A percentile compares a stretch with the other conserved stretches of the same genome.
These are phyloP conservation scores for Tetrapisispora iriomotensis DNA, from an alignment of 805 yeast genomes.

Conservation along the genomic window DNA sequence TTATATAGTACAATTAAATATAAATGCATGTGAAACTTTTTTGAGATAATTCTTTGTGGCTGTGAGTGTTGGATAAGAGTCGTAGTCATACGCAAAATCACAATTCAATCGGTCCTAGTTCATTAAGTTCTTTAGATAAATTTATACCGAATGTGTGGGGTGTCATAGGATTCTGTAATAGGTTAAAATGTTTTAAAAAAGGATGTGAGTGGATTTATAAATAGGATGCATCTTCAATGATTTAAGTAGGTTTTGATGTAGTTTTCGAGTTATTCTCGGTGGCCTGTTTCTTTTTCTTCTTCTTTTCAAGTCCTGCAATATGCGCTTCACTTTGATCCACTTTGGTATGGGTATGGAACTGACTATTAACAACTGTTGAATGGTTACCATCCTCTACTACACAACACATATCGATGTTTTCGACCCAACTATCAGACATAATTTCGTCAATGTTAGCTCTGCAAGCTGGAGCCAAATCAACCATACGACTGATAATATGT, in stretches of 20 bases:
- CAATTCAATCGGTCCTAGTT: too few species aligned
- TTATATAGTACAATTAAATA: too few species aligned
- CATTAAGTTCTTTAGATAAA: too few species aligned
- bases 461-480: constrained; percentile 76
- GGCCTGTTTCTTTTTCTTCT: constrained; percentile 38
- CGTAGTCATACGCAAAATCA: too few species aligned
- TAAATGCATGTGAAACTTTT: too few species aligned
- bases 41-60: too few species aligned
- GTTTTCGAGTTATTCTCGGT: background rate
- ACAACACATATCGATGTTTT: constrained; percentile 53
- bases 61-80: too few species aligned
- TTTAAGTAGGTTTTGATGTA: background rate
- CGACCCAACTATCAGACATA: constrained; percentile 62
- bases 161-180: too few species aligned
- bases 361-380: constrained; percentile 33
- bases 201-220: too few species aligned
- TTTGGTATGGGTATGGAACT: constrained; percentile 71
- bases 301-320: constrained; percentile 84
- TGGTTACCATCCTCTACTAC: constrained; percentile 31
- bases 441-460: constrained; percentile 74
- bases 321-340: constrained; percentile 94
- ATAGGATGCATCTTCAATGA: too few species aligned
- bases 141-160: too few species aligned
- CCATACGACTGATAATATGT: constrained; percentile 63
- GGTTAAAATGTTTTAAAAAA: too few species aligned